These are phyloP conservation scores for Gossypium schwendimanii DNA, from an alignment of 441 rosid genomes.

Conservation along the genomic window DNA sequence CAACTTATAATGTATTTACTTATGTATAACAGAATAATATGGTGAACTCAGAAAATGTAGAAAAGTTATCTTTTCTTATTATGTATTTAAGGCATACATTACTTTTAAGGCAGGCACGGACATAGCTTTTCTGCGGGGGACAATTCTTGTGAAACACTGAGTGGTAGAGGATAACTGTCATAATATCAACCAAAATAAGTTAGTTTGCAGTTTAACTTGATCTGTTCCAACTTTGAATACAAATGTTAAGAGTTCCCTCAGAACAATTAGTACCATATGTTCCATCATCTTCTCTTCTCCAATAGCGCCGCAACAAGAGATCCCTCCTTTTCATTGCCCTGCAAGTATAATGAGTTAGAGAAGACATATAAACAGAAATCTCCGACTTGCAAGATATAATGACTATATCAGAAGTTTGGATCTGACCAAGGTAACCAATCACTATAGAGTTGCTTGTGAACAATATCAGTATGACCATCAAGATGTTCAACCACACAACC, in stretches of 20 bases:
- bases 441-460: slow-evolving; percentile 77
- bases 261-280: slow-evolving; percentile 61
- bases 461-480: slow-evolving; percentile 91
- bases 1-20: slow-evolving; percentile 5
- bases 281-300: slow-evolving; percentile 99
- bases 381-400: neutral
- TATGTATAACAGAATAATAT: neutral
- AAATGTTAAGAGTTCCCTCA: slow-evolving; percentile 13
- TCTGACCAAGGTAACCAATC: slow-evolving; percentile 91
- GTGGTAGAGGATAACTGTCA: slow-evolving; percentile 84
- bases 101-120: slow-evolving; percentile 99
- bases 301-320: slow-evolving; percentile 76
- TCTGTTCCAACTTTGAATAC: neutral
- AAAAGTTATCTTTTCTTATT: slow-evolving; percentile 17
- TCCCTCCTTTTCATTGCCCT: slow-evolving; percentile 93
- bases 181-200: slow-evolving; percentile 19
- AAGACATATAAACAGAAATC: slow-evolving; percentile 15
- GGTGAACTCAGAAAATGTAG: neutral
- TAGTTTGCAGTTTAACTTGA: slow-evolving; percentile 12
- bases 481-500: slow-evolving; percentile 89
- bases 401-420: slow-evolving; percentile 10
- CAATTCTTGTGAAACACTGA: slow-evolving; percentile 94
- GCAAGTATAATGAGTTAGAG: slow-evolving; percentile 19
- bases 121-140: slow-evolving; percentile 70
- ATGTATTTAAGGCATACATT: slow-evolving; percentile 63